Base-by-base conservation (phyloP, 2,329 filamentous ascomycete species). In the Ophiostoma novo-ulmi region DNA sequence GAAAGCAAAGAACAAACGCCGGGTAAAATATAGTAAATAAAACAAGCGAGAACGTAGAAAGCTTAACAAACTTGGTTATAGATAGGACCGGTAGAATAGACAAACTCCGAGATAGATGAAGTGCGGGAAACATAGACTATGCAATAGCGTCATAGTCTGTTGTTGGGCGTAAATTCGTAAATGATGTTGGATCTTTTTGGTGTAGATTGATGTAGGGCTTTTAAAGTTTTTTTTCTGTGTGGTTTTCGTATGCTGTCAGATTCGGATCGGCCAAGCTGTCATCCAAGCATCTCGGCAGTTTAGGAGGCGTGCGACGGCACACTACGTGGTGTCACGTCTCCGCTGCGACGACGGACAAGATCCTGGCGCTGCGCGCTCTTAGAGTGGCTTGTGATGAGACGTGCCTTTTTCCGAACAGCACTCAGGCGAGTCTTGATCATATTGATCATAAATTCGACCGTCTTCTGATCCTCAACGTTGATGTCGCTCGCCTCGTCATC, bases 401-500 rank as follows among this genome's bases (percentile, higher is more conserved):
- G 84, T 76, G 86, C 82, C 80, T 89, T 89, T 79, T 87, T 87
- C 70, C 84, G 84, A 67, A 90, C 85, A 26, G 82, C 81, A 26
- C 79, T 76, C 3, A 89, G 81, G 71, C 88, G 83, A n/a, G 80
- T 79, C 35, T 81, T 83, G 73, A 89, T 86, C 87, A 89, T 89
- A 70, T 83, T 80, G 71, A 89, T 87, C 82, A 89, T 87, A 79
- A 89, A 92, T 75, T 89, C 82, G 70, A 94, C 88, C 69, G 89
- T 87, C 76, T 90, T 86, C 76, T 91, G 87, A 78, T 94, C 91
- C 74, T 93, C 91, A 71, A 82, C 82, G 78, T 91, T 89, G 74
- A 80, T 85, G 76, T 83, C 85, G 73, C 79, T 85, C 76, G 78
- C 77, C 20, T 75, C 72, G 44, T 80, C 78, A 72, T 82, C 82